These are phyloP conservation scores for Podaxis rugospora DNA, from an alignment of 768 basidiomycete species.

Conservation along the genomic window DNA sequence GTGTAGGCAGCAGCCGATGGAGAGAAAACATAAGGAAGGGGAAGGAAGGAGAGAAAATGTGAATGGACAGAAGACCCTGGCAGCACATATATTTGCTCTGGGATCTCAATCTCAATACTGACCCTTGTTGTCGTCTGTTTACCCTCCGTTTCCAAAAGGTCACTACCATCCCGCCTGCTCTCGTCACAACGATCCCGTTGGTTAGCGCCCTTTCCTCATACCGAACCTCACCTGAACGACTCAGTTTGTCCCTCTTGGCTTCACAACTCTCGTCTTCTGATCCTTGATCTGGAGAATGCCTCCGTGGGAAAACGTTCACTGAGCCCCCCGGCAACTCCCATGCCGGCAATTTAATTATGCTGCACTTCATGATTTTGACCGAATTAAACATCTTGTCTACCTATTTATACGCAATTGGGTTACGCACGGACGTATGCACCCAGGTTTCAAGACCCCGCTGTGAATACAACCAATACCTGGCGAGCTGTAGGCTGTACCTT, in stretches of 20 bases:
- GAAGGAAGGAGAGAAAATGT: background rate
- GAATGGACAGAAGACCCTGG: background rate
- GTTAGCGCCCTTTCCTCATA: background rate
- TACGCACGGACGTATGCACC: background rate
- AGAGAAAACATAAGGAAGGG: conserved; percentile 1
- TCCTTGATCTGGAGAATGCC: background rate
- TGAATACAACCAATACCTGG: too few species aligned
- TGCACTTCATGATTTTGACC: background rate
- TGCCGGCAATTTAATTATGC: background rate
- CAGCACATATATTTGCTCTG: conserved; percentile 4
- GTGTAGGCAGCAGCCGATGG: background rate
- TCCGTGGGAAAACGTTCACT: background rate
- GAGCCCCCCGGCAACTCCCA: background rate
- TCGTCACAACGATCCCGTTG: background rate
- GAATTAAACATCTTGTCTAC: background rate
- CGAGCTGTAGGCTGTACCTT: too few species aligned
- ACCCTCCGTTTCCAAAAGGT: conserved; percentile 13
- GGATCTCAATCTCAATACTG: background rate
- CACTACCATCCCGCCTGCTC: background rate
- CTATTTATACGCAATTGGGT: background rate
- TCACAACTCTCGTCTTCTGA: background rate
- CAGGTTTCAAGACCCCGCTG: background rate
- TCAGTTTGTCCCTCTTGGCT: background rate
- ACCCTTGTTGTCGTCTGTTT: conserved; percentile 14
- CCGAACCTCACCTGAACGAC: background rate